Evolutionary conservation across 305 asterid genomes (phyloP).

Genomic region (Plantago lanceolata): DNA sequence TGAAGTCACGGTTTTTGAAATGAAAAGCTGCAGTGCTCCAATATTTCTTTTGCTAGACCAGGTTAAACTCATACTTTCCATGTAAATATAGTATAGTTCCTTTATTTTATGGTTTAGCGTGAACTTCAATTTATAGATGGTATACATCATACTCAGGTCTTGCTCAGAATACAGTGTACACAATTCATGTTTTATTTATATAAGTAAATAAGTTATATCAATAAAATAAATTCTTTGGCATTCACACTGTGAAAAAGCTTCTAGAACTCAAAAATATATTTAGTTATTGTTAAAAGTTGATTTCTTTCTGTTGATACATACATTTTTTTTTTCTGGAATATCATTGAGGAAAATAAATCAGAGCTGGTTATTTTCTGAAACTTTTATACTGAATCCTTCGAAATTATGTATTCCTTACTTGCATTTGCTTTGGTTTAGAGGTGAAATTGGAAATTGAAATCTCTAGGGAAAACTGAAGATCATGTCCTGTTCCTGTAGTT

Average conservation of each 20-base stretch:
- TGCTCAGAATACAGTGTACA: slow-evolving; percentile 5
- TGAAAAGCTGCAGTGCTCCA: slow-evolving; percentile 5
- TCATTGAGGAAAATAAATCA: too few species aligned
- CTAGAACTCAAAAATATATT: neutral
- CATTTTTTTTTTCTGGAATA: too few species aligned
- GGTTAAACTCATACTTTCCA: slow-evolving; percentile 1
- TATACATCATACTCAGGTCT: neutral
- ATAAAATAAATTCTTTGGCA: neutral
- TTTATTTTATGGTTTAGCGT: neutral
- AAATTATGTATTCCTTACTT: too few species aligned
- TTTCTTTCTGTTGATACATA: too few species aligned
- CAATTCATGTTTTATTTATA: neutral
- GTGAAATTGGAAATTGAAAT: neutral
- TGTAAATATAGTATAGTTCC: neutral
- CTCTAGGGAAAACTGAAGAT: neutral
- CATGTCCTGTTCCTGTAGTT: neutral
- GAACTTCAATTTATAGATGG: slow-evolving; percentile 3
- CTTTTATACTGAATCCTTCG: too few species aligned
- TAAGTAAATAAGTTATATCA: neutral
- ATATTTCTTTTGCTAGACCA: slow-evolving; percentile 4
- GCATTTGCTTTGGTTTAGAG: too few species aligned
- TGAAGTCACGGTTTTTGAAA: neutral
- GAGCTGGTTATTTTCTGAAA: too few species aligned
- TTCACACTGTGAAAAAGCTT: neutral
- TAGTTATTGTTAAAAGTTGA: too few species aligned